Conservation (phyloP, 202 grass and related monocot genomes). For the Sporobolus alterniflorus region DNA sequence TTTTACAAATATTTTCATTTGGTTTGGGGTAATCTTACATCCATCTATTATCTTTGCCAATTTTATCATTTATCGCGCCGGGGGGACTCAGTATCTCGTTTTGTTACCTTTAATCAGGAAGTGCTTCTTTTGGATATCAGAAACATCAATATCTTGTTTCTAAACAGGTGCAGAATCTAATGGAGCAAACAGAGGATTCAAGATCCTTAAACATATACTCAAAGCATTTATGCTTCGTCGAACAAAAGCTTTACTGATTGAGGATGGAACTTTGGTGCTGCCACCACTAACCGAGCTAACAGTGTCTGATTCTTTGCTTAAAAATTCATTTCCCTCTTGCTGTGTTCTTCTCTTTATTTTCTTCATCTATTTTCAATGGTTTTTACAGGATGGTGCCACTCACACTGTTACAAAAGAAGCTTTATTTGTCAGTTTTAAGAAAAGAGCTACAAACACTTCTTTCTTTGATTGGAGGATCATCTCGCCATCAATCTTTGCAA, state of each 20-base stretch:
- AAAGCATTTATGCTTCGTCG: conserved; percentile 92
- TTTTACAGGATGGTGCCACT: conserved; percentile 74
- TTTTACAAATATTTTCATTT: conserved; percentile 1
- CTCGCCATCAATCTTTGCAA: conserved; percentile 79
- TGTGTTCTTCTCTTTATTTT: conserved; percentile 28
- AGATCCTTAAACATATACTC: conserved; percentile 81
- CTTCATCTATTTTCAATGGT: conserved; percentile 24
- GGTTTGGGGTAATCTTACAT: not conserved
- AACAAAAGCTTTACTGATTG: conserved; percentile 81
- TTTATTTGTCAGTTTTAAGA: conserved; percentile 85
- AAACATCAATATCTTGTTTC: conserved; percentile 29
- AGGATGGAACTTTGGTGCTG: conserved; percentile 70
- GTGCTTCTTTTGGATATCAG: conserved; percentile 3
- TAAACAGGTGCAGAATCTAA: conserved; percentile 62
- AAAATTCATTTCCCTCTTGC: conserved; percentile 21
- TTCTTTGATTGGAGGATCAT: conserved; percentile 67
- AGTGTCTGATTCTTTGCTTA: conserved; percentile 61
- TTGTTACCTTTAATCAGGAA: not conserved
- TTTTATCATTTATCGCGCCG: too few relatives aligned
- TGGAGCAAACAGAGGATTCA: conserved; percentile 67
- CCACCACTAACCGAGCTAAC: conserved; percentile 91
- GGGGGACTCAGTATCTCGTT: not conserved
- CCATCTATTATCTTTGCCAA: not conserved
- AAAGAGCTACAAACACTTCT: conserved; percentile 92
- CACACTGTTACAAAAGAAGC: conserved; percentile 82